Base-by-base conservation (phyloP, 1,284 basidiomycete genomes). In the Cronartium ribicola region DNA sequence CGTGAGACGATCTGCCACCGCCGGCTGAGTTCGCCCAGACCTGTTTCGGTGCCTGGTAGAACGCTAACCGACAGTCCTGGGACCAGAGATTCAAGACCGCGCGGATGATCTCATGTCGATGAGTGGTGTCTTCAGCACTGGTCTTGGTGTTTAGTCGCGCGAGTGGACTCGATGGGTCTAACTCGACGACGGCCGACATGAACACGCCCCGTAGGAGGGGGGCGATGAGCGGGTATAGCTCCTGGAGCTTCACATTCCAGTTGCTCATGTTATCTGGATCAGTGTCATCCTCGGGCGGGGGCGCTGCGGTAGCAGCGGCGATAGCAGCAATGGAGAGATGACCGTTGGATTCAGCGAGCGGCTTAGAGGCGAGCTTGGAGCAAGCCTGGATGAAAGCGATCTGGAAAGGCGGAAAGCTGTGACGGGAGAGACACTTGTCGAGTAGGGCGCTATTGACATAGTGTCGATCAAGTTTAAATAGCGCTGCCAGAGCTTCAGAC, bases 381-480 rank as follows among this genome's bases (percentile, higher is more conserved):
- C 71, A 74, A 14, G 71, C 71, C 55, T 74, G 71, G 7, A 74
- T 74, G 44, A 74, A 74, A 29, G 71, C 71, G 59, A 74, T 67
- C 59, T 74, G 71, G 40, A 74, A 74, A 36, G 64, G 71, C 11
- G 59, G 64, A 41, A 67, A 74, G 36, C 71, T 74, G 40, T 62
- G 66, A 0, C 57, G 71, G 29, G 71, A 74, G 5, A 74, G 59
- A 55, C 71, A 74, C 20, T 74, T 74, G 39, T 74, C 71, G 1
- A 74, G 41, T 11, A 74, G 59, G 36, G 71, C 63, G n/a, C 55
- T 39, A 40, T 67, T 44, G 37, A 74, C 65, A 43, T 66, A 74
- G 20, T 67, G 57, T 14, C 71, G 79, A 63, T 80, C 79, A n/a
- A 81, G 76, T 14, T 78, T 78, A 76, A 77, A 81, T n/a, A 79